Conservation (phyloP, 345 rosid species). For the Citrus hindsii region DNA sequence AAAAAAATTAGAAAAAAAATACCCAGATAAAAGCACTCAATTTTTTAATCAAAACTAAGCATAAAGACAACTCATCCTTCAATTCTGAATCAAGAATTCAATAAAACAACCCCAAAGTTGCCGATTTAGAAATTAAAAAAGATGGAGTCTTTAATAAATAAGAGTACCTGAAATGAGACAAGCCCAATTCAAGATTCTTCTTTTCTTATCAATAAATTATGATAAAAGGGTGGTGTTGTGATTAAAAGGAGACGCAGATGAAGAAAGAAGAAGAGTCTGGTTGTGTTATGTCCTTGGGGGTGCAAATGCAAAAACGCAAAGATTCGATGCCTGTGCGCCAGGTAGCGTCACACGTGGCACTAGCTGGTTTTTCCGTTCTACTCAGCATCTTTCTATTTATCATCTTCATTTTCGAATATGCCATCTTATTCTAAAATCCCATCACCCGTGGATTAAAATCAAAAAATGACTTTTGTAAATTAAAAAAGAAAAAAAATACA, state of each 20-base stretch:
- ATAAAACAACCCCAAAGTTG: not conserved
- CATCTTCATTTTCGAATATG: slow-evolving; percentile 13
- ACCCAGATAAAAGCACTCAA: not conserved
- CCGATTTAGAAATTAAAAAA: not conserved
- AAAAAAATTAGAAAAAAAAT: not conserved
- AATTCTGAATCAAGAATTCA: not conserved
- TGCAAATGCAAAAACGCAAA: not conserved
- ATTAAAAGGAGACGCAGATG: not conserved
- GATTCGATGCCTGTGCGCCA: slow-evolving; percentile 64
- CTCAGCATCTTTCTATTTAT: slow-evolving; percentile 21
- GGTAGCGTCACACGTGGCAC: slow-evolving; percentile 74
- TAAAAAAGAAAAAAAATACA: too few species aligned
- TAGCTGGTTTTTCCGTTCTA: slow-evolving; percentile 20
- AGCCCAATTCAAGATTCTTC: slow-evolving; percentile 5
- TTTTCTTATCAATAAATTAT: not conserved
- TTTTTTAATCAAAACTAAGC: slow-evolving; percentile 7
- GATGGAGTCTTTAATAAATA: not conserved
- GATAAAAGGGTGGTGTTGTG: not conserved
- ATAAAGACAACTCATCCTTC: not conserved
- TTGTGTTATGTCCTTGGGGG: not conserved
- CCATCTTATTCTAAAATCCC: not conserved
- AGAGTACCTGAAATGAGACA: slow-evolving; percentile 14
- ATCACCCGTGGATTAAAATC: not conserved
- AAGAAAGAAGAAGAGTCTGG: not conserved
- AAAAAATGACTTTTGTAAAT: too few species aligned